Evolutionary conservation across 805 yeast species (phyloP).

Genomic region (Candida michaelii): DNA sequence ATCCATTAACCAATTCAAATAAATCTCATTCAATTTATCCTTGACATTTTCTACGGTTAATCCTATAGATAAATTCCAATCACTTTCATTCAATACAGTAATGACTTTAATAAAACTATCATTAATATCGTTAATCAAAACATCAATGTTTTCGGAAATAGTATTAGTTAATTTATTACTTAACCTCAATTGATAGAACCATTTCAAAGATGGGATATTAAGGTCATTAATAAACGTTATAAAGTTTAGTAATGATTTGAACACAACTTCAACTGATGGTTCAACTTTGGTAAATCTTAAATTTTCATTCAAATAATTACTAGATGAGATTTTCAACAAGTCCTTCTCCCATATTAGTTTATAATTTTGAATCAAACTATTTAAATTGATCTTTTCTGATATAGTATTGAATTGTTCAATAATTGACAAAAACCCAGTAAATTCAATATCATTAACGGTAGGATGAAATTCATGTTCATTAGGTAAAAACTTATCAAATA

Average conservation of each 20-base stretch:
- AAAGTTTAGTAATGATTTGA: constrained; percentile 27
- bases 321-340: constrained; percentile 3
- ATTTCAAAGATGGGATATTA: constrained; percentile 21
- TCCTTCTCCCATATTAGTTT: constrained; percentile 14
- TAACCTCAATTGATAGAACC: constrained; percentile 23
- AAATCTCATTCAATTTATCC: constrained; percentile 26
- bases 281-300: neutral
- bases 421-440: constrained; percentile 12
- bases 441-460: constrained; percentile 11
- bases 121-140: constrained; percentile 17
- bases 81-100: constrained; percentile 13
- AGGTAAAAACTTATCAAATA: constrained; percentile 23
- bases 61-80: constrained; percentile 27
- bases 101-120: constrained; percentile 16
- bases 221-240: constrained; percentile 30
- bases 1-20: constrained; percentile 32
- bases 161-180: constrained; percentile 27
- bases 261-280: constrained; percentile 7
- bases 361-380: constrained; percentile 12
- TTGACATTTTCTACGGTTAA: constrained; percentile 19
- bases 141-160: constrained; percentile 31
- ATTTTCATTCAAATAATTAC: neutral
- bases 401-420: constrained; percentile 10
- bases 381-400: constrained; percentile 11
- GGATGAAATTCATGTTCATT: constrained; percentile 14